These are phyloP conservation scores for Biscogniauxia sp. DNA, from an alignment of 2,329 filamentous ascomycete species.

Conservation along the genomic window DNA sequence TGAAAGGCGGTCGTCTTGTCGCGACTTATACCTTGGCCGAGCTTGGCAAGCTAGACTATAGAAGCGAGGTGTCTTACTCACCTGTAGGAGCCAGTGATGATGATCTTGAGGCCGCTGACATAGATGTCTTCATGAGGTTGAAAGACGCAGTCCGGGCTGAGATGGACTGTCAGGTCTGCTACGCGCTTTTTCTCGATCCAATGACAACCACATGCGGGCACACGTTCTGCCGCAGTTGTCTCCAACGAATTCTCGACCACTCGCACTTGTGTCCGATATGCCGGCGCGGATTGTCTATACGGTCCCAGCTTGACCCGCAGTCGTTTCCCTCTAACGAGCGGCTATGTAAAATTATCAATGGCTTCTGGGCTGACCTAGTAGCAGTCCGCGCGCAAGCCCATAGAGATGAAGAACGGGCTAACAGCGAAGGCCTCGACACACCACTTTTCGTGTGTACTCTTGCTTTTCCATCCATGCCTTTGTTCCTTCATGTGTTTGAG, in stretches of 20 bases:
- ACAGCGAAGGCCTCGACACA: constrained; percentile 56
- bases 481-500: constrained; percentile 88
- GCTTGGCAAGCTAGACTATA: constrained; percentile 34
- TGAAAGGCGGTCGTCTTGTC: constrained; percentile 58
- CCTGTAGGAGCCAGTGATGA: constrained; percentile 29
- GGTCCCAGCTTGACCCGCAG: constrained; percentile 40
- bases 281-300: constrained; percentile 59
- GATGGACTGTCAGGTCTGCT: constrained; percentile 87
- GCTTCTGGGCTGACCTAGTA: constrained; percentile 68
- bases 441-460: constrained; percentile 81
- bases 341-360: constrained; percentile 60
- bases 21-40: constrained; percentile 64
- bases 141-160: constrained; percentile 64
- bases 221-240: constrained; percentile 80
- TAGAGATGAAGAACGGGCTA: constrained; percentile 55
- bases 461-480: constrained; percentile 78
- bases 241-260: constrained; percentile 74
- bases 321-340: constrained; percentile 58
- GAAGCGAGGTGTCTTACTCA: constrained; percentile 28
- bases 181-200: constrained; percentile 75
- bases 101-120: constrained; percentile 40
- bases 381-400: constrained; percentile 54
- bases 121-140: constrained; percentile 52
- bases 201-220: constrained; percentile 85
- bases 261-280: constrained; percentile 79